Evolutionary conservation across 495 filamentous ascomycete species (phyloP), one percentile per base, ranked within the genome.

Genomic region (Aspergillus nidulans): DNA sequence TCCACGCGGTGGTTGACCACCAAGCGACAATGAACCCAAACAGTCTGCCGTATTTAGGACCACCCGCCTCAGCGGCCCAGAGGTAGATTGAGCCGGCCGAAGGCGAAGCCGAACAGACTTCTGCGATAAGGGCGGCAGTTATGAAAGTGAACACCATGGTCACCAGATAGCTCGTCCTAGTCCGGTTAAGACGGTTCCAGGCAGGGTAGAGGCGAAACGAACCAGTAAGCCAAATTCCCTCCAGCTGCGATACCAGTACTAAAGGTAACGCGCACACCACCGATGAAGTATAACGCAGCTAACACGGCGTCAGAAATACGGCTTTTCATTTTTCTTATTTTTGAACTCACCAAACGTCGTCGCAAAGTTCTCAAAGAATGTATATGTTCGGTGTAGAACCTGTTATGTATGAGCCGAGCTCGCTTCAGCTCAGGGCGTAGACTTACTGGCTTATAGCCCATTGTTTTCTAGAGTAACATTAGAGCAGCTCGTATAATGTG

Each of bases 1-100:
- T 82, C 79, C 79, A 82, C 7, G 79, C 79, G 2, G 79, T 82
- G 9, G 78, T 81, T 66, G 77, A 81, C 79, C 79, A 82, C 79
- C 79, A 82, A 4, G 79, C 79, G 28, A 81, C 79, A 32, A 80
- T 66, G 60, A 82, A 81, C 7, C 79, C 79, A 26, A 82, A 63
- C 2, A 82, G 64, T 40, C 79, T 63, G 8, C 79, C 79, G 61
- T 70, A 82, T 23, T 71, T 67, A 32, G 76, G 76, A 34, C 79
- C 79, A 38, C 79, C 79, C 9, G 78, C 68, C 59, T 82, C 79
- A 16, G 79, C 79, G 18, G 79, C 79, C 79, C 79, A 82, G 41
- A 81, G 69, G 51, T 82, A 82, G 54, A 82, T 82, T 0, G 78
- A 81, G 0, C 79, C 79, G 10, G 79, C 78, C 0, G 79, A 77